Base-by-base conservation (phyloP, 805 yeast genomes). In the Blastobotrys terrestris region DNA sequence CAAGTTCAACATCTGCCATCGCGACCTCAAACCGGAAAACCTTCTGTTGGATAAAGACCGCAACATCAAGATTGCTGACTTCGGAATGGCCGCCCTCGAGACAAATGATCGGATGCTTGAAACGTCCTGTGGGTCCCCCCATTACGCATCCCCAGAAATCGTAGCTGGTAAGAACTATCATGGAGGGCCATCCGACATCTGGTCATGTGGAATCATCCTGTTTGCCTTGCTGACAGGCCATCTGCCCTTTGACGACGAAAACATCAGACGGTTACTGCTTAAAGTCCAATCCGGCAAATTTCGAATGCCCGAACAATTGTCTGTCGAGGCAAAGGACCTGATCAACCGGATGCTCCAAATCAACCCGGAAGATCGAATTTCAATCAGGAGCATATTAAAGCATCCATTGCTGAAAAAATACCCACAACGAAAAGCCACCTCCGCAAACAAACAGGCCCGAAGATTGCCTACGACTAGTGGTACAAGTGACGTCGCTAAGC, bases 61-160 rank as follows among this genome's bases (percentile, higher is more conserved):
- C 57, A 90, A 89, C 68, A 91, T 94, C 67, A 94, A 94, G 68
- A 89, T 94, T 59, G 99, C 99, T 7, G 99, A 94, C 70, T 94
- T 94, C 67, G 99, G 99, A 35, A 94, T 94, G 99, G 99, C 99
- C 15, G 98, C 99, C 4, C 73, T 94, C 46, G 98, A 94, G 67
- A 80, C 88, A 31, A 66, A 73, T n/a, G 92, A 84, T 59, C 81
- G 85, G 61, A 72, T 92, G 63, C 74, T 94, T 53, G 97, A 92
- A 67, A 94, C 99, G 2, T 84, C 95, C 16, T 94, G 99, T 70
- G 99, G 99, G 1, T 90, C 97, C 15, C 99, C 99, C 6, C 99
- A 94, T 68, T 94, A 94, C 69, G 99, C 98, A 1, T 88, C 97
- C 7, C 99, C 99, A 0, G 99, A 94, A 68, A 92, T 94, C 60